Conservation (phyloP, 2,329 filamentous ascomycete species). For the Pseudogymnoascus pannorum region DNA sequence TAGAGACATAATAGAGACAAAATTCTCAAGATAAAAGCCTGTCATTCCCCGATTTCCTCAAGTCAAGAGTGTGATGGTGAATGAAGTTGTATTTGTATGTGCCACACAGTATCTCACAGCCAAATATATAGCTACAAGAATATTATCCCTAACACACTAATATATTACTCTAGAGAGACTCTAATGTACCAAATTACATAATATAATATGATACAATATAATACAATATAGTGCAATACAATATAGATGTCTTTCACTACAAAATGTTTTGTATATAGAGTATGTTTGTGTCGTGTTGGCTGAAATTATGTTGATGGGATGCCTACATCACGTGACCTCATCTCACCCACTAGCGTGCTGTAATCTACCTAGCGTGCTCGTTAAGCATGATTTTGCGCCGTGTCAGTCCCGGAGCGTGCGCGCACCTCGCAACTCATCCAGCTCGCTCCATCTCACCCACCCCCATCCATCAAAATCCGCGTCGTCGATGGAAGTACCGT, state of each 20-base stretch:
- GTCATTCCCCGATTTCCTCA: background rate
- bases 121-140: background rate
- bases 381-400: slow-evolving; percentile 9
- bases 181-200: background rate
- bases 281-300: no score
- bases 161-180: background rate
- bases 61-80: background rate
- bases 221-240: no score
- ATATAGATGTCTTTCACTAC: no score
- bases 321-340: background rate
- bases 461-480: slow-evolving; percentile 9
- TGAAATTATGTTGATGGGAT: background rate
- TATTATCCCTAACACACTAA: background rate
- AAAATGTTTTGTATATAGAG: no score
- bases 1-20: background rate
- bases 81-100: background rate
- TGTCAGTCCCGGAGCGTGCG: background rate
- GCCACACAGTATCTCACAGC: background rate
- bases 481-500: slow-evolving; percentile 9
- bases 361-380: slow-evolving; percentile 3
- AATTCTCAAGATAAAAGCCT: background rate
- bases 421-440: slow-evolving; percentile 8
- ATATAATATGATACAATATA: no score
- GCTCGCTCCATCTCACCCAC: slow-evolving; percentile 10
- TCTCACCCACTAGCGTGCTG: background rate